phyloP scores from a whole-genome alignment of 495 filamentous ascomycete genomes.

The Daldinia loculata region DNA sequence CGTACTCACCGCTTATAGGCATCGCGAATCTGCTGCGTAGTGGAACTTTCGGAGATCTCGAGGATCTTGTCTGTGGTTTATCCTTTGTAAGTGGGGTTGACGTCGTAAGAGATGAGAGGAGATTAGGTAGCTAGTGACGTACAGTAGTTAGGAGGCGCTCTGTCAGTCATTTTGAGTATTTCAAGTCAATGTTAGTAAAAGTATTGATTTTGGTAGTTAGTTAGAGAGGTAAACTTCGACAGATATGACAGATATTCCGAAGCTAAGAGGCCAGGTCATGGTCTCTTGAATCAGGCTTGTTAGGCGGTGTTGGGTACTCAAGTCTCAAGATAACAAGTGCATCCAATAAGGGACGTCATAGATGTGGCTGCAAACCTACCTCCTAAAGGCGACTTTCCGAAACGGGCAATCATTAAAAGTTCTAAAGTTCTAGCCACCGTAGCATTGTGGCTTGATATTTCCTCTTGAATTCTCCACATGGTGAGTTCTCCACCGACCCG shows the following conservation, averaged over 20 bases:
- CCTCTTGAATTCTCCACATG: not conserved
- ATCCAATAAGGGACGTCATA: conserved; percentile 38
- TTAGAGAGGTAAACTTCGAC: not conserved
- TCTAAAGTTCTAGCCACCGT: conserved; percentile 40
- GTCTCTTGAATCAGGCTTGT: conserved; percentile 20
- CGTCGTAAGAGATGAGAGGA: conserved; percentile 4
- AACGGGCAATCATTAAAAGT: conserved; percentile 7
- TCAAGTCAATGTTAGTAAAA: not conserved
- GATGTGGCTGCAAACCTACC: conserved; percentile 25
- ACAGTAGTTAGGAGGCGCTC: conserved; percentile 63
- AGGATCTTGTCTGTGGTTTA: conserved; percentile 59
- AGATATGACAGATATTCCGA: conserved; percentile 1
- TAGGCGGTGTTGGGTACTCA: conserved; percentile 15
- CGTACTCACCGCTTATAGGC: conserved; percentile 85
- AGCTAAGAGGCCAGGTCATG: conserved; percentile 16
- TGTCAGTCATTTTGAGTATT: conserved; percentile 49
- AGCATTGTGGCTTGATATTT: conserved; percentile 44
- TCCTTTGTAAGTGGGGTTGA: conserved; percentile 33
- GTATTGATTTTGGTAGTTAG: not conserved
- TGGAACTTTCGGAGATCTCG: conserved; percentile 76
- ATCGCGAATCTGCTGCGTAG: conserved; percentile 85
- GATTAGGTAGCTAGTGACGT: conserved; percentile 38
- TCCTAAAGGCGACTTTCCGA: not conserved
- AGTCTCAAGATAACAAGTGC: not conserved
- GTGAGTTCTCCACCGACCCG: conserved; percentile 17